A percentile compares a stretch with the other conserved stretches of the same genome.
phyloP scores from a whole-genome alignment of 2,329 filamentous ascomycete genomes.

The Aspergillus aculeatinus region DNA sequence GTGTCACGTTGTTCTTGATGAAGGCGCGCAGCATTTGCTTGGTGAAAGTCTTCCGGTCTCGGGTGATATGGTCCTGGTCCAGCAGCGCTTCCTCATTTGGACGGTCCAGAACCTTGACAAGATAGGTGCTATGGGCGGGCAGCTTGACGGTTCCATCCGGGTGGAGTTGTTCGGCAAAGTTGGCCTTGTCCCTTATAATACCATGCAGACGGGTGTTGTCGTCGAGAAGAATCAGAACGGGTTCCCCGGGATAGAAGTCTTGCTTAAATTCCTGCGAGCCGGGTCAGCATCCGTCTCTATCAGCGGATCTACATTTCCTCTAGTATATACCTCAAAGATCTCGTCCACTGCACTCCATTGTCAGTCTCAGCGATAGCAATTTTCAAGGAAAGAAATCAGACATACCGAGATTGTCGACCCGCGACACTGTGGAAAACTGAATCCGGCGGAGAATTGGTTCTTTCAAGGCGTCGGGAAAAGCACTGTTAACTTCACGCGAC shows the following conservation, averaged over 20 bases:
- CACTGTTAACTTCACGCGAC: slow-evolving; percentile 83
- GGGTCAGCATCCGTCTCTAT: slow-evolving; percentile 12
- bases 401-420: slow-evolving; percentile 77
- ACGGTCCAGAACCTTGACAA: slow-evolving; percentile 70
- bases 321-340: slow-evolving; percentile 45
- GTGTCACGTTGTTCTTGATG: slow-evolving; percentile 88
- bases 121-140: slow-evolving; percentile 72
- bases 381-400: slow-evolving; percentile 3
- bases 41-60: slow-evolving; percentile 89
- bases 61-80: slow-evolving; percentile 76
- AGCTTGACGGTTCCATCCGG: slow-evolving; percentile 69
- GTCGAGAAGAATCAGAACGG: slow-evolving; percentile 69
- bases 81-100: slow-evolving; percentile 73
- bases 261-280: slow-evolving; percentile 67
- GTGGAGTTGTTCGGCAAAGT: slow-evolving; percentile 60
- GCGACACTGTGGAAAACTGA: slow-evolving; percentile 83
- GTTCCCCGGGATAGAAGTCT: slow-evolving; percentile 88
- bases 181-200: slow-evolving; percentile 79
- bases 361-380: slow-evolving; percentile 20
- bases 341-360: slow-evolving; percentile 46
- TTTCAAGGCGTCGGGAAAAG: slow-evolving; percentile 88
- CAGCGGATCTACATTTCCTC: no score
- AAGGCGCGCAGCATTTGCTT: slow-evolving; percentile 92
- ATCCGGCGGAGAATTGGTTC: slow-evolving; percentile 86
- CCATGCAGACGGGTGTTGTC: slow-evolving; percentile 71